Evolutionary conservation across 169 alveolate genomes (phyloP), one percentile per base, ranked within the genome.

Genomic region (Eimeria praecox): DNA sequence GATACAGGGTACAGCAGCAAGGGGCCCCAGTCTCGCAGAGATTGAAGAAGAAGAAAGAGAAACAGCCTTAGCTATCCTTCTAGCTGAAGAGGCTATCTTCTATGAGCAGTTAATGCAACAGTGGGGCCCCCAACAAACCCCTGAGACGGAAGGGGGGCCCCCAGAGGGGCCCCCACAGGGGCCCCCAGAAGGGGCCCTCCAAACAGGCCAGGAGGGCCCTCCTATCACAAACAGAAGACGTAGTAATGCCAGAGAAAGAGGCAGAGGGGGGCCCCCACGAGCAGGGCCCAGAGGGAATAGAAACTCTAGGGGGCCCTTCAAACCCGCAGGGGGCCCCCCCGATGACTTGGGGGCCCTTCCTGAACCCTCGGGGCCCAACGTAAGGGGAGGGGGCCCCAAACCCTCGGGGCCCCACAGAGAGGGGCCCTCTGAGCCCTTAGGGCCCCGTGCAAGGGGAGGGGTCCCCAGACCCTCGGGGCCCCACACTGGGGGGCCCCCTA

Each of bases 1-100:
- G 83, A 22, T 71, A 35, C 83, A 71, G 46, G 83, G 83, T 35
- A 35, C 46, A 12, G 83, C 83, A 30, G 52, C 83, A 35, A 12
- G 42, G 83, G 83, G 83, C 83, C 83, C 83, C 83, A 71, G 83
- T 44, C 22, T 71, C 9, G 42, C 83, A 38, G 83, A 71, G 42
- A 71, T 71, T 6, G 83, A 71, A 71, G 52, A 20, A 38, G 83
- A 71, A 20, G 83, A 71, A 44, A 71, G 22, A 20, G 83, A 71
- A 27, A 71, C 83, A 38, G 83, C 42, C 52, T 38, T 71, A 38
- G 83, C 83, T 10, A 71, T 71, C 9, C 49, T 71, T n/a, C 83
- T 71, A 12, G 83, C 46, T n/a, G 83, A 30, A 71, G 83, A 71
- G 44, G 42, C 83, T 30, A 30, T 71, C 44, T 38, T 12, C 2